Percentiles rank a stretch among this genome's conserved stretches.
phyloP scores from a whole-genome alignment of 2,329 filamentous ascomycete species.

The Hymenotorrendiella dingleyae region DNA sequence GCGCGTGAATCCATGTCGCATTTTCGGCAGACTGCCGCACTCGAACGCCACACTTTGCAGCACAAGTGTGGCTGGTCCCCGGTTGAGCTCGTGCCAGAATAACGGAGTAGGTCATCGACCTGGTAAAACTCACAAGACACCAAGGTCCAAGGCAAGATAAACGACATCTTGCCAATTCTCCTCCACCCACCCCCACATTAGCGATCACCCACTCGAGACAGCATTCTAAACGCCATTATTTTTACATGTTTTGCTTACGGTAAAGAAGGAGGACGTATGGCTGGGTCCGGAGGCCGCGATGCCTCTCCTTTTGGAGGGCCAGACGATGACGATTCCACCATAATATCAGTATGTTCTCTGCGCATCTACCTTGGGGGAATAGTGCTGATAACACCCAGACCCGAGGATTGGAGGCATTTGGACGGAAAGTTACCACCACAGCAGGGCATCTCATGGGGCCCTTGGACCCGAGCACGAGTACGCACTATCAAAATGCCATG shows the following conservation, averaged over 20 bases:
- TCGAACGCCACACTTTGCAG: too few relatives aligned
- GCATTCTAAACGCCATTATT: conserved; percentile 1
- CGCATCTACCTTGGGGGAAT: background rate
- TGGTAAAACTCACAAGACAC: too few relatives aligned
- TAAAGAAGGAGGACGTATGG: conserved; percentile 25
- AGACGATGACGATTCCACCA: conserved; percentile 26
- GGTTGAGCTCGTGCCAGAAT: too few relatives aligned
- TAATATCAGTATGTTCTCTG: conserved; percentile 29
- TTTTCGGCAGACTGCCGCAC: too few relatives aligned
- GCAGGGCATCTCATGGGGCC: conserved; percentile 83
- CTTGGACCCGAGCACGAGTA: conserved; percentile 48
- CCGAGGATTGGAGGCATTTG: conserved; percentile 84
- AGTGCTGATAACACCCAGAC: conserved; percentile 46
- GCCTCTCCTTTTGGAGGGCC: conserved; percentile 26
- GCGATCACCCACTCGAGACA: conserved; percentile 2
- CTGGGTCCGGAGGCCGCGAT: conserved; percentile 30
- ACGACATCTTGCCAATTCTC: background rate
- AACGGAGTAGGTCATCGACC: too few relatives aligned
- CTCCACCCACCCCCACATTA: background rate
- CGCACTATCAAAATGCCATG: conserved; percentile 82
- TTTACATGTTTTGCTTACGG: conserved; percentile 25
- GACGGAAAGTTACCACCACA: conserved; percentile 90
- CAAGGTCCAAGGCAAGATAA: background rate
- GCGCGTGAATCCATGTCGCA: too few relatives aligned
- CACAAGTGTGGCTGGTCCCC: too few relatives aligned